Base-by-base conservation (phyloP, 768 basidiomycete genomes). In the Tulasnella sp. region DNA sequence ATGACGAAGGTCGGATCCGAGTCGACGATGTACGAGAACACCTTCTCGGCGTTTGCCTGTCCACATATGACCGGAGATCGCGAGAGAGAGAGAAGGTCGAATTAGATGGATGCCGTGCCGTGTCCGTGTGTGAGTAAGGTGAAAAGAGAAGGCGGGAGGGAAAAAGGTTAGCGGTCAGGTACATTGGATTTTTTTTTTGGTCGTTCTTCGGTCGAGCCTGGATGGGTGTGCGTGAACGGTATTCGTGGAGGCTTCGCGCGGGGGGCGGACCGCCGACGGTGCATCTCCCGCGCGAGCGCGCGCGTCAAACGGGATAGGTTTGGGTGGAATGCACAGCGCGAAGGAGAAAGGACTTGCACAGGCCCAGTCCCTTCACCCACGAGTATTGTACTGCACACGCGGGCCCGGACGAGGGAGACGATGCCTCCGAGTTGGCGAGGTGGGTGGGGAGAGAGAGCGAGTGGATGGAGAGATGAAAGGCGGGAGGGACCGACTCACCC, bases 11-110 rank as follows among this genome's bases (percentile, higher is more conserved):
- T 62, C 72, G 85, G 83, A 62, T 86, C 85, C 75, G 78, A 79
- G 10, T 87, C 86, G 82, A 87, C 84, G 19, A 85, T 83, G 82
- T 86, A 87, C 71, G 87, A 86, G 62, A 87, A 83, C 72, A 88
- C 87, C 48, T 84, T 81, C 71, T 87, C 86, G 74, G 86, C 86
- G 81, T 85, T 86, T 10, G 82, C 83, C 85, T 85, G 80, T 1
- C 3, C 3, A 42, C 42, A 42, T 42, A 4, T 31, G 1, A 34
- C 34, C 34, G 62, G 62, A 52, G 39, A 79, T 44, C 2, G n/a
- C n/a, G n/a, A n/a, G n/a, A n/a, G n/a, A n/a, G n/a, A n/a, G n/a
- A n/a, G n/a, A n/a, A n/a, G n/a, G 44, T 44, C 42, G 42, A 16
- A 14, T 44, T 8, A 12, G 42, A 44, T 40, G 40, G 8, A 16